Conservation (phyloP, 2,329 filamentous ascomycete species). For the Reticulascus tulasneorum region DNA sequence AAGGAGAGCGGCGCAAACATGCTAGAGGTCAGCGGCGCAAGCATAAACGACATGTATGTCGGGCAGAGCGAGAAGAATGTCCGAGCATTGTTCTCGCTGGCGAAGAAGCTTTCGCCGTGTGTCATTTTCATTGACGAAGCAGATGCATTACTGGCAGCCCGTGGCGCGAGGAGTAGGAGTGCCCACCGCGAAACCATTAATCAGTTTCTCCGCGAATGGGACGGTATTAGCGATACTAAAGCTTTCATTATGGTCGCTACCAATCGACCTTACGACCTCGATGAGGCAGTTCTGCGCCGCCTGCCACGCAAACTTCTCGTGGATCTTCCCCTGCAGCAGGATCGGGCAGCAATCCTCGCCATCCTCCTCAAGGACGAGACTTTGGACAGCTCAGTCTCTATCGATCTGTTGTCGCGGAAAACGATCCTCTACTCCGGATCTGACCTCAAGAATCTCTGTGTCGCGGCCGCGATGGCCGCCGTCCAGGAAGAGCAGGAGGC, state of each 20-base stretch:
- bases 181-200: constrained; percentile 89
- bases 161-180: constrained; percentile 62
- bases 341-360: constrained; percentile 64
- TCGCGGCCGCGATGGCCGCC: constrained; percentile 74
- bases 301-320: constrained; percentile 69
- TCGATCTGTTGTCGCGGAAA: constrained; percentile 58
- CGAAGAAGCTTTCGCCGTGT: constrained; percentile 85
- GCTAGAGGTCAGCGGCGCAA: constrained; percentile 87
- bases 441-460: constrained; percentile 78
- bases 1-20: constrained; percentile 65
- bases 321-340: constrained; percentile 64
- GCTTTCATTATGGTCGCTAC: constrained; percentile 99
- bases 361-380: constrained; percentile 68
- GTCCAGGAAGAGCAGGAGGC: constrained; percentile 66
- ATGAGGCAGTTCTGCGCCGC: constrained; percentile 78
- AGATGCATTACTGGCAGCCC: constrained; percentile 82
- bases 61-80: constrained; percentile 97
- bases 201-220: constrained; percentile 95
- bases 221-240: constrained; percentile 75
- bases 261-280: constrained; percentile 91
- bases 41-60: constrained; percentile 94
- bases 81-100: constrained; percentile 83
- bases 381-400: constrained; percentile 56
- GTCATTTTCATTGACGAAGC: constrained; percentile 98
- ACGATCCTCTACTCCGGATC: constrained; percentile 79